Percentiles rank a stretch among this genome's conserved stretches.
phyloP scores from a whole-genome alignment of 495 filamentous ascomycete genomes.

The Penicillium cataractarum region DNA sequence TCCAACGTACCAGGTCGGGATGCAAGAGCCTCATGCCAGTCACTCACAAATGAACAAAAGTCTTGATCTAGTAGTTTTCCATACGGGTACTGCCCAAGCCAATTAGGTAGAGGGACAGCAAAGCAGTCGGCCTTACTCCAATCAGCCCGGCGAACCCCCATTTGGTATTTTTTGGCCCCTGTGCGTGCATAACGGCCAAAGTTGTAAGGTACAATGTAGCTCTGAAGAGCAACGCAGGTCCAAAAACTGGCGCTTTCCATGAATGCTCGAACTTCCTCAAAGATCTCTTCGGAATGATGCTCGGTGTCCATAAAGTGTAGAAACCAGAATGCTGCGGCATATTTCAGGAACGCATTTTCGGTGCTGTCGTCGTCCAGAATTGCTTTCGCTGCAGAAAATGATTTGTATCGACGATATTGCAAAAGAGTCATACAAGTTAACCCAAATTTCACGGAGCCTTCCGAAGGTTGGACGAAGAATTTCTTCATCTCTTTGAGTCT shows the following conservation, averaged over 20 bases:
- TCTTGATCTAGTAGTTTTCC: neutral
- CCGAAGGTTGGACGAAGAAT: neutral
- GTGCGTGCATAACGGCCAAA: neutral
- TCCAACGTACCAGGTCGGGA: neutral
- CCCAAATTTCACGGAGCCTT: neutral
- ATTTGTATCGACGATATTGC: neutral
- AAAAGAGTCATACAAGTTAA: neutral
- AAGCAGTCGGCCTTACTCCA: neutral
- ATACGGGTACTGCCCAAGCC: neutral
- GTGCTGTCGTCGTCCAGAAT: neutral
- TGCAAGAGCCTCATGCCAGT: neutral
- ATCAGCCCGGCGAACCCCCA: neutral
- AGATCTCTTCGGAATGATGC: neutral
- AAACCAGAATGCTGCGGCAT: constrained; percentile 1
- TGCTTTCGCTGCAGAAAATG: neutral
- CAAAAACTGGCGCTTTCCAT: neutral
- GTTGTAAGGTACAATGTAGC: neutral
- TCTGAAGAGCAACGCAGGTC: neutral
- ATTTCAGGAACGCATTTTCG: neutral
- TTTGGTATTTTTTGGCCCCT: neutral
- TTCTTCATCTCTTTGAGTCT: constrained; percentile 1
- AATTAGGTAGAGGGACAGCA: neutral
- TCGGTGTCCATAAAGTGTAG: neutral
- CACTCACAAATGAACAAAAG: neutral
- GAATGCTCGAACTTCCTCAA: neutral